Conservation (phyloP, 78 protist genomes). For the Dictyostelium capitatum region DNA sequence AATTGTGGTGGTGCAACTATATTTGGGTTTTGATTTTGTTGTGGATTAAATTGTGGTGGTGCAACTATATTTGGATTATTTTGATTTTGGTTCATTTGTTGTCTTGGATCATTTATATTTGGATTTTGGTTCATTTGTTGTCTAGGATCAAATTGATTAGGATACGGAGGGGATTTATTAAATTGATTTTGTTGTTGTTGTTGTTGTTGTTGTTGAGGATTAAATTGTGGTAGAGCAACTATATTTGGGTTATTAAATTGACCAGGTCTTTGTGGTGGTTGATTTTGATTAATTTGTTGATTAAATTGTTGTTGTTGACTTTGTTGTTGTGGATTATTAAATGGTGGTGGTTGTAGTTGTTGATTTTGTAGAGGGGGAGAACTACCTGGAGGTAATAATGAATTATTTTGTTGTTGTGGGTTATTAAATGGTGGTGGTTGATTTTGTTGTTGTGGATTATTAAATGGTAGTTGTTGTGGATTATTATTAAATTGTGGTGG, state of each 20-base stretch:
- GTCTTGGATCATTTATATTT: background rate
- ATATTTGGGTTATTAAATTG: background rate
- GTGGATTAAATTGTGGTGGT: conserved; percentile 11
- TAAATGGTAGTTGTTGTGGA: background rate
- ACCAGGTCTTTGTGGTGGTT: conserved; percentile 18
- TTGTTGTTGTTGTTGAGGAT: conserved; percentile 24
- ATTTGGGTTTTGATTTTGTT: conserved; percentile 20
- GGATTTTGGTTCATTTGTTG: background rate
- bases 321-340: background rate
- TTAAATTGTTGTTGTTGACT: background rate
- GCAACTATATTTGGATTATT: background rate
- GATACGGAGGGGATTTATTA: conserved; percentile 36
- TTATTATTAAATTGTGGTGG: background rate
- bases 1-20: background rate
- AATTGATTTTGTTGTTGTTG: conserved; percentile 3
- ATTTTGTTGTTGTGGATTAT: background rate
- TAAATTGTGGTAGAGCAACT: background rate
- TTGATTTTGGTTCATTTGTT: background rate
- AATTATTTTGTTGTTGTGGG: background rate
- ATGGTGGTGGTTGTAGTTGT: background rate
- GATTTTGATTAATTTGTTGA: conserved; percentile 24
- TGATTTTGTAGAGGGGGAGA: too few relatives aligned
- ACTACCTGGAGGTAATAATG: too few relatives aligned
- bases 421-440: background rate
- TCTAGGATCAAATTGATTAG: background rate